phyloP scores from a whole-genome alignment of 2,329 filamentous ascomycete genomes.

The Nothomitra cinnamomea region DNA sequence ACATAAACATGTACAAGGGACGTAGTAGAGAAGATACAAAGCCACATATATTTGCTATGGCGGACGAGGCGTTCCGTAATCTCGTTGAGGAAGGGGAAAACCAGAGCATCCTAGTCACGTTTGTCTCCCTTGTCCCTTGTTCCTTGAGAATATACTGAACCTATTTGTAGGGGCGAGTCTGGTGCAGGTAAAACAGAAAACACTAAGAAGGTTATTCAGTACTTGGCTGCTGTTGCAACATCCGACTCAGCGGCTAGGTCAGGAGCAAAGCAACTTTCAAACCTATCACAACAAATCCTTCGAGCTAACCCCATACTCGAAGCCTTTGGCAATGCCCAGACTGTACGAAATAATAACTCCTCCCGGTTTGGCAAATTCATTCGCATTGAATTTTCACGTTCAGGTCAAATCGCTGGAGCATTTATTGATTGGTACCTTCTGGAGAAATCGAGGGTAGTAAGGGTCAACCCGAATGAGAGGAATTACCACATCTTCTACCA shows the following conservation, averaged over 20 bases:
- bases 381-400: conserved; percentile 79
- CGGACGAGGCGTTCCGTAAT: conserved; percentile 90
- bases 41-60: conserved; percentile 95
- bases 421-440: conserved; percentile 98
- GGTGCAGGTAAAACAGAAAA: conserved; percentile 98
- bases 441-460: conserved; percentile 94
- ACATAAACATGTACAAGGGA: conserved; percentile 96
- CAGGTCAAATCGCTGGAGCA: conserved; percentile 81
- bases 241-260: conserved; percentile 49
- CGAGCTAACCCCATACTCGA: conserved; percentile 94
- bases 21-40: conserved; percentile 83
- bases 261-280: conserved; percentile 54
- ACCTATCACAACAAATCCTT: conserved; percentile 88
- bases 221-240: conserved; percentile 83
- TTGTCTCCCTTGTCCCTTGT: conserved; percentile 16
- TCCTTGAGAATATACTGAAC: conserved; percentile 7
- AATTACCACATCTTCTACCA: conserved; percentile 99
- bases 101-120: conserved; percentile 91
- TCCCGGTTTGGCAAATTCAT: conserved; percentile 98
- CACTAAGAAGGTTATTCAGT: conserved; percentile 98
- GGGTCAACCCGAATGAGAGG: conserved; percentile 69
- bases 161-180: conserved; percentile 53
- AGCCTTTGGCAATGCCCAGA: conserved; percentile 96
- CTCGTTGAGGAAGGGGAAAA: conserved; percentile 89
- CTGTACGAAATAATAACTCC: conserved; percentile 94